These are phyloP conservation scores for Solidago caesia DNA, from an alignment of 129 eudicot species.

Conservation along the genomic window DNA sequence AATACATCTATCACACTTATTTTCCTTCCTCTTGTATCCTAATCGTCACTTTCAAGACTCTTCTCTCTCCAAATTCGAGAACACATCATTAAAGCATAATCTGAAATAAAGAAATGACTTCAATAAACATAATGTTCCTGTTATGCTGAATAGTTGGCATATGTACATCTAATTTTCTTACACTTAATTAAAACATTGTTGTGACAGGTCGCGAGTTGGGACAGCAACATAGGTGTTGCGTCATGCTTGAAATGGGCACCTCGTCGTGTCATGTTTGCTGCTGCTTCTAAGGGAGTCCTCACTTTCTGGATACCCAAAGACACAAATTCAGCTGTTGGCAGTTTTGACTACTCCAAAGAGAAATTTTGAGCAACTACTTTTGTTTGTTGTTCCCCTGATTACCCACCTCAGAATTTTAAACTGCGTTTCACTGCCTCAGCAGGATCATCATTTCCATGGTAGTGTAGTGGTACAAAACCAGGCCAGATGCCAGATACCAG, in stretches of 20 bases:
- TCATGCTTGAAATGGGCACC: conserved; percentile 97
- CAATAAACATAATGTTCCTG: neutral
- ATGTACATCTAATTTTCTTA: neutral
- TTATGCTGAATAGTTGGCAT: neutral
- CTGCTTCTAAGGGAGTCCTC: conserved; percentile 83
- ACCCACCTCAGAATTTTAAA: neutral
- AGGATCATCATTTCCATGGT: too few species aligned
- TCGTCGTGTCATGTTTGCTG: conserved; percentile 86
- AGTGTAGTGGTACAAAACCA: too few species aligned
- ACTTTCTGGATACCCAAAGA: conserved; percentile 91
- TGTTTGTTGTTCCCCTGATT: neutral
- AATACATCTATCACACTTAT: too few species aligned
- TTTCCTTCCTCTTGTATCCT: too few species aligned
- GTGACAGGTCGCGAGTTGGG: conserved; percentile 68
- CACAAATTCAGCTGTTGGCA: conserved; percentile 17
- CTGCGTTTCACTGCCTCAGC: too few species aligned
- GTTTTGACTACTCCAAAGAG: conserved; percentile 16
- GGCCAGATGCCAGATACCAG: too few species aligned
- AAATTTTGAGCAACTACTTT: conserved; percentile 1
- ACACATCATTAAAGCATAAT: neutral
- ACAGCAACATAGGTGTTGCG: conserved; percentile 75
- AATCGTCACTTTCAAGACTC: neutral
- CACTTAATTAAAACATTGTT: conserved; percentile 2
- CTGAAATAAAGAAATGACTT: neutral
- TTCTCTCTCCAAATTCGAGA: neutral